Percentiles rank a stretch among this genome's conserved stretches.
Evolutionary conservation across 176 grass and related monocot genomes (phyloP).

Genomic region (Alopecurus myosuroides): DNA sequence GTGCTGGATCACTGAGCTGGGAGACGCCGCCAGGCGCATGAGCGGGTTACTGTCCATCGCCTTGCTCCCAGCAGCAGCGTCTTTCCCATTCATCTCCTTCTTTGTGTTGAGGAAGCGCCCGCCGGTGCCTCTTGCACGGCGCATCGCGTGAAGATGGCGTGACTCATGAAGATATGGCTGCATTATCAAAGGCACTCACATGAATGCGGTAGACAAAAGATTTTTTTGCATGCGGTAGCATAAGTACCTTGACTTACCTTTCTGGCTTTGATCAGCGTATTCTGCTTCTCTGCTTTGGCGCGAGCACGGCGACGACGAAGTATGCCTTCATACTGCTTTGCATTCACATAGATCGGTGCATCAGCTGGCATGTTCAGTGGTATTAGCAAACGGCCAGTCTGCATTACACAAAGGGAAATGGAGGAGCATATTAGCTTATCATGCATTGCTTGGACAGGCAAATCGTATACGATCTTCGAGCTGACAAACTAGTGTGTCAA

Average conservation of each 20-base stretch:
- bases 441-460: not conserved
- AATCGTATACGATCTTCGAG: not conserved
- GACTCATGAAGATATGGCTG: conserved; percentile 96
- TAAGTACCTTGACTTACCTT: conserved; percentile 55
- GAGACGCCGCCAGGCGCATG: conserved; percentile 35
- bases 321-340: conserved; percentile 84
- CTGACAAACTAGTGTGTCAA: not conserved
- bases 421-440: conserved; percentile 1
- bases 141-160: conserved; percentile 87
- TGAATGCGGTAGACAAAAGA: not conserved
- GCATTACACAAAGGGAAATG: conserved; percentile 32
- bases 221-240: not conserved
- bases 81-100: conserved; percentile 30
- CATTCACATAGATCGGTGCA: conserved; percentile 86
- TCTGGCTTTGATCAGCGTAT: conserved; percentile 61
- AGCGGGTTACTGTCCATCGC: not conserved
- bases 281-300: conserved; percentile 64
- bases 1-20: conserved; percentile 68
- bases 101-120: conserved; percentile 94
- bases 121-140: conserved; percentile 71
- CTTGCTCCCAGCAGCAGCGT: not conserved
- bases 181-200: conserved; percentile 4
- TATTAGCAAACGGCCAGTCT: conserved; percentile 63
- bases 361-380: conserved; percentile 69
- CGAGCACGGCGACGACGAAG: conserved; percentile 79